Evolutionary conservation across 306 rosid genomes (phyloP).

Genomic region (Lathyrus sativus): DNA sequence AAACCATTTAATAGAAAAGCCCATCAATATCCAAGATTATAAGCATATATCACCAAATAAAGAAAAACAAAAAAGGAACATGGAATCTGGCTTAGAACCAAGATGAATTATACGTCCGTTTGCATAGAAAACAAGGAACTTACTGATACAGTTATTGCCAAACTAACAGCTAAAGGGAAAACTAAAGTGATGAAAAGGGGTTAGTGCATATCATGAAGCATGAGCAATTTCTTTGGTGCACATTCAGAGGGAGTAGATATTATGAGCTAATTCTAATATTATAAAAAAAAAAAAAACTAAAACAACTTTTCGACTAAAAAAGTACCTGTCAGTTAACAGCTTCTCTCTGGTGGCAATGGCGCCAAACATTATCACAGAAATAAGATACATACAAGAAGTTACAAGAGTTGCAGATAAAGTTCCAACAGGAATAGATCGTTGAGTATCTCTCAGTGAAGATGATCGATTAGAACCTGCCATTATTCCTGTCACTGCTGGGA

Average conservation of each 20-base stretch:
- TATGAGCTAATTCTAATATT: slow-evolving; percentile 8
- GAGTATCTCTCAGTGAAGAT: slow-evolving; percentile 92
- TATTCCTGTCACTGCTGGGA: slow-evolving; percentile 99
- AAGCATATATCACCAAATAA: background rate
- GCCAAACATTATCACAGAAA: slow-evolving; percentile 87
- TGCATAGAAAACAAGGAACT: slow-evolving; percentile 27
- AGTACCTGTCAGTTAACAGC: slow-evolving; percentile 90
- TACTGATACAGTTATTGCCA: slow-evolving; percentile 14
- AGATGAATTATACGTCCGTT: slow-evolving; percentile 11
- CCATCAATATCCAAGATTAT: slow-evolving; percentile 22
- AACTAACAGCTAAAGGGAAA: slow-evolving; percentile 27
- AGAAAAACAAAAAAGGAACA: slow-evolving; percentile 1
- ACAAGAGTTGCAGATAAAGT: slow-evolving; percentile 86
- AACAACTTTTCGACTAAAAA: slow-evolving; percentile 27
- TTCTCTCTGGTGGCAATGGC: slow-evolving; percentile 77
- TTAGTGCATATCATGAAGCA: slow-evolving; percentile 7
- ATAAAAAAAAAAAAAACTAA: slow-evolving; percentile 21
- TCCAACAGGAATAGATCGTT: slow-evolving; percentile 95
- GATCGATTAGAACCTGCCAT: slow-evolving; percentile 99
- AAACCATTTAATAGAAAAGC: slow-evolving; percentile 31
- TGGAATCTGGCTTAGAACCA: slow-evolving; percentile 25
- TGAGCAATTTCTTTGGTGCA: slow-evolving; percentile 18
- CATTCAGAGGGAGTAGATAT: slow-evolving; percentile 30
- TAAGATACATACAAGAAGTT: slow-evolving; percentile 71
- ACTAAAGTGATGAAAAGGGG: slow-evolving; percentile 8